Evolutionary conservation across 2,329 filamentous ascomycete genomes (phyloP), one percentile per base, ranked within the genome.

Genomic region (Penicillium sp.): DNA sequence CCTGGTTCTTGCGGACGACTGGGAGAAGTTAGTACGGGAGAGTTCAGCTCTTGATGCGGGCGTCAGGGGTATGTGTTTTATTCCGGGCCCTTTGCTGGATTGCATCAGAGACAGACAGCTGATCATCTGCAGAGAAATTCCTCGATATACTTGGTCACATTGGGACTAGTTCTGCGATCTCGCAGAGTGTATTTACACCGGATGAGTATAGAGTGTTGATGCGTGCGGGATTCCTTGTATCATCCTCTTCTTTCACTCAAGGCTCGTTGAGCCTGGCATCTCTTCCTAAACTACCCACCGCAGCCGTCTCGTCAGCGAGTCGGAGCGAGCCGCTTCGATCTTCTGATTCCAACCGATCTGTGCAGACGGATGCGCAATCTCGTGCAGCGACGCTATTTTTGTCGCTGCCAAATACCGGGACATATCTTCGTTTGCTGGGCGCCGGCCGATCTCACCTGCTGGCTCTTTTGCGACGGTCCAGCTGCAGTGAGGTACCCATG

Each of bases 401-500:
- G 45, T 82, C 83, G 2, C 73, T 87, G 0, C 85, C 85, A 1
- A 81, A 81, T 48, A 85, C 81, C 2, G 85, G 85, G 1, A 76
- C 81, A 0, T 86, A 86, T 62, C 77, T 87, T 45, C 80, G 82
- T 44, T 75, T 87, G 8, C 71, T 87, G 3, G 75, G 76, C 16
- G 74, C 80, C 24, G 82, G 82, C 13, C 80, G 85, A 6, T 71
- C 74, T 5, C 83, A 87, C 63, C 68, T 87, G 2, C 64, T 87
- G 3, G 62, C 71, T 13, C 72, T 87, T 2, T 68, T 87, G 1
- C 73, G 70, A 19, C 82, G 82, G 61, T 79, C 78, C 13, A 77
- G 74, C 45, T 80, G 79, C 59, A 75, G 76, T 36, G 83, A 87
- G 66, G 78, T 78, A 1, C 83, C 84, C 0, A 60, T 83, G 26